Evolutionary conservation across 306 rosid genomes (phyloP).

Genomic region (Medicago lupulina): DNA sequence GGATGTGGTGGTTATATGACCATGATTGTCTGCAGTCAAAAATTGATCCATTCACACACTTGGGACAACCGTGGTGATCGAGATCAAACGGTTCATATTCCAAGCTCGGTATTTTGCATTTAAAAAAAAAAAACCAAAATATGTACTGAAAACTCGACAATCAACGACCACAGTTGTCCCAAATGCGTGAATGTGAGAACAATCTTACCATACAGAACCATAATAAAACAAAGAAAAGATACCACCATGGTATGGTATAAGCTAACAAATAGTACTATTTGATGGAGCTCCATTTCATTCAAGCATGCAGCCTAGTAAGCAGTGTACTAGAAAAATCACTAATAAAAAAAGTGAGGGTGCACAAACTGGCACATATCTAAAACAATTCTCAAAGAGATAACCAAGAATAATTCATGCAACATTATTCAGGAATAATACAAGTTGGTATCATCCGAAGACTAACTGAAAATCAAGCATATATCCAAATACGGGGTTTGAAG

Average conservation of each 20-base stretch:
- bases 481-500: constrained; percentile 62
- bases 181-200: neutral
- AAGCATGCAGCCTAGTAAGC: constrained; percentile 40
- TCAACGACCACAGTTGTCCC: too few relatives aligned
- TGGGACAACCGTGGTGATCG: too few relatives aligned
- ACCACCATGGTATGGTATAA: constrained; percentile 1
- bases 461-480: constrained; percentile 60
- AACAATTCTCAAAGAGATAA: constrained; percentile 41
- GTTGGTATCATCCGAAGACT: constrained; percentile 65
- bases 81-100: too few relatives aligned
- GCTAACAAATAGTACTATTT: constrained; percentile 20
- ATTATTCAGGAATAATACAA: constrained; percentile 76
- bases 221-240: constrained; percentile 7
- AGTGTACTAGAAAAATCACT: constrained; percentile 7
- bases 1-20: too few relatives aligned
- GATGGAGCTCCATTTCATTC: constrained; percentile 35
- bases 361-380: constrained; percentile 49
- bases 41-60: too few relatives aligned
- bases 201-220: neutral
- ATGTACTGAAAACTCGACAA: too few relatives aligned
- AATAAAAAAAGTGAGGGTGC: constrained; percentile 10
- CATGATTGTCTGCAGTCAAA: too few relatives aligned
- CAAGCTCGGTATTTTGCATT: too few relatives aligned
- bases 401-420: constrained; percentile 72
- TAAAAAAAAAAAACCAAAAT: too few relatives aligned